Percentiles rank a stretch among this genome's conserved stretches.
Conservation (phyloP, 352 stramenopile genomes). For the Phytophthora nicotianae region DNA sequence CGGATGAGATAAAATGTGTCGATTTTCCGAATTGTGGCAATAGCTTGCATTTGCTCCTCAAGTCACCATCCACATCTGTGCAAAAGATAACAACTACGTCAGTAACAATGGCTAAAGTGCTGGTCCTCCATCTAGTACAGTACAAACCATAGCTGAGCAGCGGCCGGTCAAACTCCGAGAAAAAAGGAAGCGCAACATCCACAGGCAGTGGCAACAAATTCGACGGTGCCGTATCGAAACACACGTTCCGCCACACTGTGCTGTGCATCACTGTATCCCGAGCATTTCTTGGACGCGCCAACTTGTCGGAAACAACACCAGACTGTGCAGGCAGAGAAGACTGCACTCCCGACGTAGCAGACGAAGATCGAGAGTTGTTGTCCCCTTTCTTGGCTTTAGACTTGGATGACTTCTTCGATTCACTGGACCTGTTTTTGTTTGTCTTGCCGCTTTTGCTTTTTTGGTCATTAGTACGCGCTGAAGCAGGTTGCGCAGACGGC, state of each 20-base stretch:
- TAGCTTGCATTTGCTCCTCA: conserved; percentile 55
- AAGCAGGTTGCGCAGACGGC: background rate
- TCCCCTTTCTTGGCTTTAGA: conserved; percentile 23
- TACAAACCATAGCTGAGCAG: conserved; percentile 52
- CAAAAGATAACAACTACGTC: conserved; percentile 2
- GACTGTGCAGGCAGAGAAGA: conserved; percentile 1
- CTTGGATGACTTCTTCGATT: conserved; percentile 14
- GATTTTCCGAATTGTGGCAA: conserved; percentile 52
- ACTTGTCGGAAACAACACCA: conserved; percentile 37
- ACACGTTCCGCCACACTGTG: conserved; percentile 52
- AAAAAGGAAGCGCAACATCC: conserved; percentile 27
- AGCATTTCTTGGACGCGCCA: conserved; percentile 34
- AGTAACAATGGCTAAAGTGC: conserved; percentile 2
- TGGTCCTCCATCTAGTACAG: conserved; percentile 5
- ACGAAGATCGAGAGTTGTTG: conserved; percentile 20
- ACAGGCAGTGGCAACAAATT: conserved; percentile 40
- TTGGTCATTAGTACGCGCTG: background rate
- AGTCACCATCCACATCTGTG: conserved; percentile 49
- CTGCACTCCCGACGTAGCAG: conserved; percentile 21
- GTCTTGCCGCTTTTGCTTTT: conserved; percentile 25
- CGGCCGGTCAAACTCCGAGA: conserved; percentile 37
- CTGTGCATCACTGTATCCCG: conserved; percentile 51
- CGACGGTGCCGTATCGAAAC: conserved; percentile 38
- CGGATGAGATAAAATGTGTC: conserved; percentile 35
- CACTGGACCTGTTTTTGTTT: conserved; percentile 19